Evolutionary conservation across 2,329 filamentous ascomycete genomes (phyloP).

Genomic region (Rutstroemia sp.): DNA sequence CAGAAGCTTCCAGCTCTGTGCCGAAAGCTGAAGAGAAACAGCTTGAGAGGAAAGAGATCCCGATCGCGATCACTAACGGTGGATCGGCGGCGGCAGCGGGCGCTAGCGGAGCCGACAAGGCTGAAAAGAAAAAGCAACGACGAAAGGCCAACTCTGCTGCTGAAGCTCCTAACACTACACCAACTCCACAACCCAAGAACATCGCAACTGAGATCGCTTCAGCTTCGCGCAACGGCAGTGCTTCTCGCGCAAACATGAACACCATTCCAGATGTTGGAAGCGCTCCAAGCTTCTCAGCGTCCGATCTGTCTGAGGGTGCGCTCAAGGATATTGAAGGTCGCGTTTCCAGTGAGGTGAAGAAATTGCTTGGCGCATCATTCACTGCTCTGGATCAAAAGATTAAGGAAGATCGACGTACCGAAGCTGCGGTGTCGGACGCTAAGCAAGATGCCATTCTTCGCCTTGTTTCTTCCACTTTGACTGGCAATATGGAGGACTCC

Average conservation of each 20-base stretch:
- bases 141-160: conserved; percentile 53
- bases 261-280: conserved; percentile 11
- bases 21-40: conserved; percentile 33
- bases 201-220: conserved; percentile 29
- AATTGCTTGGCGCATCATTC: conserved; percentile 49
- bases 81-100: conserved; percentile 15
- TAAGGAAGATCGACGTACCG: conserved; percentile 59
- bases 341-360: conserved; percentile 40
- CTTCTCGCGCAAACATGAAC: conserved; percentile 17
- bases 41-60: conserved; percentile 27
- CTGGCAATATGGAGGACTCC: conserved; percentile 55
- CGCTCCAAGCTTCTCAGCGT: conserved; percentile 9
- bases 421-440: conserved; percentile 54
- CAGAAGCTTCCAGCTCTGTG: conserved; percentile 14
- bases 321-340: conserved; percentile 41
- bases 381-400: conserved; percentile 55
- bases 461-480: conserved; percentile 59
- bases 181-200: conserved; percentile 18
- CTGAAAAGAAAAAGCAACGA: conserved; percentile 57
- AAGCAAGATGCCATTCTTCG: conserved; percentile 64
- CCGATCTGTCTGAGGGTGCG: conserved; percentile 35
- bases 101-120: conserved; percentile 41
- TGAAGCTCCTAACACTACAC: conserved; percentile 14
- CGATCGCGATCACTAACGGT: conserved; percentile 17
- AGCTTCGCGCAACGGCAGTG: conserved; percentile 22